These are phyloP conservation scores for Alternaria triticina DNA, from an alignment of 2,329 filamentous ascomycete species.

Conservation along the genomic window DNA sequence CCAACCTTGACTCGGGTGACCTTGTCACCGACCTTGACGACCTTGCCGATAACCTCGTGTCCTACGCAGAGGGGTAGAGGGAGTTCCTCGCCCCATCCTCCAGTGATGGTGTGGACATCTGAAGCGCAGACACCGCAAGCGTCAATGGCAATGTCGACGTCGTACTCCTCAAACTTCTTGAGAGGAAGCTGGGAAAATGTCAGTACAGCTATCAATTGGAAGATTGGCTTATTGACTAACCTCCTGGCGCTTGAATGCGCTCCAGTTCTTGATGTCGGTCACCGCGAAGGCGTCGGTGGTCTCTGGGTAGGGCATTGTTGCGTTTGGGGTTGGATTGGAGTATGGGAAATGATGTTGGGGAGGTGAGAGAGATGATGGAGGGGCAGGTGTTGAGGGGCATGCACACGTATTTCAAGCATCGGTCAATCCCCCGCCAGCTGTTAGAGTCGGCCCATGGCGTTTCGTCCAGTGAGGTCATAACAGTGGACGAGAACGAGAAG, in stretches of 20 bases:
- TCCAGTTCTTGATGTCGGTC: conserved; percentile 66
- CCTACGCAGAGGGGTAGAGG: conserved; percentile 70
- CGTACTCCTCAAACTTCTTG: conserved; percentile 85
- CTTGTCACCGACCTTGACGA: conserved; percentile 57
- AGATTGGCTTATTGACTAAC: conserved; percentile 42
- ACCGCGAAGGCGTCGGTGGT: conserved; percentile 58
- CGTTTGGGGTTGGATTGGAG: conserved; percentile 3
- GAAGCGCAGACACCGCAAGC: conserved; percentile 58
- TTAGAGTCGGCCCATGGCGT: conserved; percentile 30
- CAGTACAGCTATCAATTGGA: conserved; percentile 7
- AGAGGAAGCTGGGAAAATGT: conserved; percentile 68
- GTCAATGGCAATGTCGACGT: conserved; percentile 87
- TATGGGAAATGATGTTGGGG: conserved; percentile 4
- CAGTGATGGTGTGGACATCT: conserved; percentile 57
- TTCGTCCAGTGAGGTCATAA: conserved; percentile 46
- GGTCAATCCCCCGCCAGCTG: conserved; percentile 20
- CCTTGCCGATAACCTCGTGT: conserved; percentile 63
- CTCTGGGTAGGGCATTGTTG: conserved; percentile 59
- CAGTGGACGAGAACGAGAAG: conserved; percentile 17
- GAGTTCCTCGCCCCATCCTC: conserved; percentile 68
- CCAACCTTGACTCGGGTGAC: conserved; percentile 57
- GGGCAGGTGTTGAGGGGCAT: conserved; percentile 33
- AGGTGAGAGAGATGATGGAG: conserved; percentile 14
- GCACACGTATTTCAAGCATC: conserved; percentile 33
- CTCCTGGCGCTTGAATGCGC: conserved; percentile 63